A percentile compares a stretch with the other conserved stretches of the same genome.
phyloP scores from a whole-genome alignment of 1,139 yeast genomes.

The Hanseniaspora sp. region DNA sequence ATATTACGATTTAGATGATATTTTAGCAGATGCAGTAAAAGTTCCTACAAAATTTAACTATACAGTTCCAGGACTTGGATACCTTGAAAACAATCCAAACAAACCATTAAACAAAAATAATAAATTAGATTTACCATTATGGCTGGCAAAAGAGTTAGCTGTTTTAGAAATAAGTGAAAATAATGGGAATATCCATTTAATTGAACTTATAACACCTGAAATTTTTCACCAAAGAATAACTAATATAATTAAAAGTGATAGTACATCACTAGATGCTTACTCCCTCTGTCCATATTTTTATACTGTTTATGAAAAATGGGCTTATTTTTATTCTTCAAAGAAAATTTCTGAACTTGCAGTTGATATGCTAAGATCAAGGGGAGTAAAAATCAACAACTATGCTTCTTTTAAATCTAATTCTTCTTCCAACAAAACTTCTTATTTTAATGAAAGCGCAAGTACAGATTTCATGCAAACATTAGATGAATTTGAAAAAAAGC shows the following conservation, averaged over 20 bases:
- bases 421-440: constrained; percentile 10
- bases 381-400: constrained; percentile 59
- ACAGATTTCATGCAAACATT: constrained; percentile 47
- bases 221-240: constrained; percentile 51
- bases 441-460: constrained; percentile 9
- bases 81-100: constrained; percentile 73
- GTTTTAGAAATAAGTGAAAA: constrained; percentile 34
- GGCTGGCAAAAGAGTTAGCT: constrained; percentile 80
- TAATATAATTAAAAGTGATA: constrained; percentile 72
- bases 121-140: constrained; percentile 68
- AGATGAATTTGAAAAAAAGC: constrained; percentile 61
- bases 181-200: constrained; percentile 38
- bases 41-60: constrained; percentile 70
- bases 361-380: constrained; percentile 49
- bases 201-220: constrained; percentile 60
- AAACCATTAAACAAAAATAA: constrained; percentile 46
- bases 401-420: constrained; percentile 33
- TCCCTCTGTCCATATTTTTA: constrained; percentile 58
- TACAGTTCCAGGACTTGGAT: constrained; percentile 76
- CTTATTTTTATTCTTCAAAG: constrained; percentile 53
- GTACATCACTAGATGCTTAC: constrained; percentile 57
- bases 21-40: constrained; percentile 64
- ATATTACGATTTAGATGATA: constrained; percentile 80
- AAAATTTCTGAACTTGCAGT: constrained; percentile 46
- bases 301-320: constrained; percentile 63